These are phyloP conservation scores for Neurospora sublineolata DNA, from an alignment of 495 filamentous ascomycete species.

Conservation along the genomic window DNA sequence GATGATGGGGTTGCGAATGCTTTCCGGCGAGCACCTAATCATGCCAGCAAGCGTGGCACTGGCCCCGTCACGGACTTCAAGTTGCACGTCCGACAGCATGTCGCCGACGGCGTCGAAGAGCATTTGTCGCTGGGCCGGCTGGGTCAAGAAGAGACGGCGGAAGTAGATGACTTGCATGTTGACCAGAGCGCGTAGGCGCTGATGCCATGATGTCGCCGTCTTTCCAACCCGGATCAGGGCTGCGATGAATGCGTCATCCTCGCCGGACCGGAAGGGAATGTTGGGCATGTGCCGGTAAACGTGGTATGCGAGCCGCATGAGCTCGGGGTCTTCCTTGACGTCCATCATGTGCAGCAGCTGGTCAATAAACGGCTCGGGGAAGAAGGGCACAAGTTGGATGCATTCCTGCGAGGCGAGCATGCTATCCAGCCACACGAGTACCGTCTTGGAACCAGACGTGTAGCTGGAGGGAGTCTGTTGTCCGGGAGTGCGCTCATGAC, in stretches of 20 bases:
- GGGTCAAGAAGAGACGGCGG: slow-evolving; percentile 88
- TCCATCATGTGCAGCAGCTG: slow-evolving; percentile 99
- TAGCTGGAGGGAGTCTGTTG: slow-evolving; percentile 91
- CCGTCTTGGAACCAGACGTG: slow-evolving; percentile 91
- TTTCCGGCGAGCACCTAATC: slow-evolving; percentile 90
- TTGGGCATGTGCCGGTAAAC: slow-evolving; percentile 96
- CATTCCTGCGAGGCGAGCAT: slow-evolving; percentile 88
- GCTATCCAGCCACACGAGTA: slow-evolving; percentile 87
- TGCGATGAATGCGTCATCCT: slow-evolving; percentile 71
- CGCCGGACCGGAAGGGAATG: slow-evolving; percentile 79
- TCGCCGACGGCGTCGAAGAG: slow-evolving; percentile 83
- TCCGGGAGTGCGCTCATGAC: slow-evolving; percentile 70
- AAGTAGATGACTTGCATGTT: slow-evolving; percentile 99
- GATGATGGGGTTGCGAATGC: slow-evolving; percentile 66
- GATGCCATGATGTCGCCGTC: slow-evolving; percentile 85
- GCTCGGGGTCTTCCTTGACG: slow-evolving; percentile 93
- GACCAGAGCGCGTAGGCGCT: slow-evolving; percentile 89
- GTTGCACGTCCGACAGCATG: slow-evolving; percentile 86
- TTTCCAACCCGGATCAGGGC: slow-evolving; percentile 83
- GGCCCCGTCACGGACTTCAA: slow-evolving; percentile 90
- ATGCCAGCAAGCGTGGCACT: slow-evolving; percentile 88
- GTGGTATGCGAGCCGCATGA: slow-evolving; percentile 89
- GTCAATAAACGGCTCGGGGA: slow-evolving; percentile 77
- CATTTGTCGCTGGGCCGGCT: slow-evolving; percentile 57
- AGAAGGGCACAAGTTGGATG: slow-evolving; percentile 81